Percentiles rank a stretch among this genome's conserved stretches.
phyloP scores from a whole-genome alignment of 495 filamentous ascomycete genomes.

The Aspergillus diversus region DNA sequence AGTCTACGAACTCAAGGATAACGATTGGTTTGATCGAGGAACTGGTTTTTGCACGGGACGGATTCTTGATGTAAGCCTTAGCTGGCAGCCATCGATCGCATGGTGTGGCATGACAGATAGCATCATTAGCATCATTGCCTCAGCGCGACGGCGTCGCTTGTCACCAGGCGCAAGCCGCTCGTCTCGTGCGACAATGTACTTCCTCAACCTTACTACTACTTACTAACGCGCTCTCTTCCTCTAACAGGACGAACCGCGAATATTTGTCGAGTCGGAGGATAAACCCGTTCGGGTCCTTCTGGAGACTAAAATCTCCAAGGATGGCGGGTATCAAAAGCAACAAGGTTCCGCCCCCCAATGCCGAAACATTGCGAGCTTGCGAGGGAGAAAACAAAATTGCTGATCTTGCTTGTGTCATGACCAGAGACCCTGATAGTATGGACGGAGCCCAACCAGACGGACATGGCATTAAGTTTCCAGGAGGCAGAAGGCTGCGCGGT shows the following conservation, averaged over 20 bases:
- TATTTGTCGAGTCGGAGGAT: constrained; percentile 93
- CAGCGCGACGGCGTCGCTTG: constrained; percentile 18
- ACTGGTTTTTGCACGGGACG: constrained; percentile 92
- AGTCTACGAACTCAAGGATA: constrained; percentile 96
- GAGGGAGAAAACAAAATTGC: constrained; percentile 12
- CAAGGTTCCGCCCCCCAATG: constrained; percentile 65
- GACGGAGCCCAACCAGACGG: constrained; percentile 85
- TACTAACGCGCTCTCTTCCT: not conserved
- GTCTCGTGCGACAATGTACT: not conserved
- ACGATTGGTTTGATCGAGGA: constrained; percentile 98
- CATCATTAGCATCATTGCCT: constrained; percentile 16
- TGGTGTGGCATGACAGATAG: constrained; percentile 17
- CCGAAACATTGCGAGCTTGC: constrained; percentile 14
- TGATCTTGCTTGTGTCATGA: constrained; percentile 31
- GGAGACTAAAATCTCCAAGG: constrained; percentile 86
- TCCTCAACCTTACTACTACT: constrained; percentile 15
- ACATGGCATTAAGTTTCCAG: constrained; percentile 99
- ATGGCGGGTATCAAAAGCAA: constrained; percentile 98
- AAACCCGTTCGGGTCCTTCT: constrained; percentile 78
- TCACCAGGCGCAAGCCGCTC: constrained; percentile 29
- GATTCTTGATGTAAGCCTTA: constrained; percentile 70
- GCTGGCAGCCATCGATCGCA: constrained; percentile 17
- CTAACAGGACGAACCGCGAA: constrained; percentile 75
- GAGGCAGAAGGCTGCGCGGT: constrained; percentile 91
- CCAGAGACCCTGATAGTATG: constrained; percentile 96